A percentile compares a stretch with the other conserved stretches of the same genome.
phyloP scores from a whole-genome alignment of 352 stramenopile species.

The Phytophthora rubi region DNA sequence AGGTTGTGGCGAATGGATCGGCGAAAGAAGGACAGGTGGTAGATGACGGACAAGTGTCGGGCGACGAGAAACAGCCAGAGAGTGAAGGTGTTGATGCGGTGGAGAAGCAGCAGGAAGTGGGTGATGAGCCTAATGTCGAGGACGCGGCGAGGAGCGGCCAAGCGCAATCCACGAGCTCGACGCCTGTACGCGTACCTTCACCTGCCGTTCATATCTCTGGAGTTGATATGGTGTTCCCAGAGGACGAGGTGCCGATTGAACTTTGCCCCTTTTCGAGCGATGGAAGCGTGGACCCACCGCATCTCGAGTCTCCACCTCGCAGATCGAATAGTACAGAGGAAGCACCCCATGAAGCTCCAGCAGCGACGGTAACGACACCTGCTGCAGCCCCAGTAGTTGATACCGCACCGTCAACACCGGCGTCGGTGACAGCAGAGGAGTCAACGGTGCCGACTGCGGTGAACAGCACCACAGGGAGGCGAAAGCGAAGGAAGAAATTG shows the following conservation, averaged over 20 bases:
- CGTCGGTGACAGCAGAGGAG: constrained; percentile 20
- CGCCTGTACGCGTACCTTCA: constrained; percentile 7
- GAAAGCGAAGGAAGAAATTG: constrained; percentile 57
- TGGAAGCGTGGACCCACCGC: constrained; percentile 32
- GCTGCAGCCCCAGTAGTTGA: constrained; percentile 1
- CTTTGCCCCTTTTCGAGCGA: constrained; percentile 47
- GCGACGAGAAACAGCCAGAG: constrained; percentile 7
- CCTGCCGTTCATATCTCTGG: constrained; percentile 24
- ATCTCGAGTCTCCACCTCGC: constrained; percentile 5
- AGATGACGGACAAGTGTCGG: neutral
- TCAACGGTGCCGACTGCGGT: constrained; percentile 1
- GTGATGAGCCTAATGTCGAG: neutral
- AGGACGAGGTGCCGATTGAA: constrained; percentile 43
- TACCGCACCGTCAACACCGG: constrained; percentile 5
- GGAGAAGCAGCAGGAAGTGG: constrained; percentile 4
- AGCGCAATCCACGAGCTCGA: neutral
- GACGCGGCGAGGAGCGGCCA: neutral
- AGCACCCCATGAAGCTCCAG: constrained; percentile 3
- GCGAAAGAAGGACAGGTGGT: neutral
- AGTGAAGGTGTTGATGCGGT: neutral
- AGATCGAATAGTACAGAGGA: constrained; percentile 4
- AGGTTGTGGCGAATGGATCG: constrained; percentile 4
- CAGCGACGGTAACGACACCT: constrained; percentile 1
- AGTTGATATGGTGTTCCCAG: constrained; percentile 37
- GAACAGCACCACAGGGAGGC: constrained; percentile 23